phyloP scores from a whole-genome alignment of 140 eudicot genomes.

The Flaveria floridana region DNA sequence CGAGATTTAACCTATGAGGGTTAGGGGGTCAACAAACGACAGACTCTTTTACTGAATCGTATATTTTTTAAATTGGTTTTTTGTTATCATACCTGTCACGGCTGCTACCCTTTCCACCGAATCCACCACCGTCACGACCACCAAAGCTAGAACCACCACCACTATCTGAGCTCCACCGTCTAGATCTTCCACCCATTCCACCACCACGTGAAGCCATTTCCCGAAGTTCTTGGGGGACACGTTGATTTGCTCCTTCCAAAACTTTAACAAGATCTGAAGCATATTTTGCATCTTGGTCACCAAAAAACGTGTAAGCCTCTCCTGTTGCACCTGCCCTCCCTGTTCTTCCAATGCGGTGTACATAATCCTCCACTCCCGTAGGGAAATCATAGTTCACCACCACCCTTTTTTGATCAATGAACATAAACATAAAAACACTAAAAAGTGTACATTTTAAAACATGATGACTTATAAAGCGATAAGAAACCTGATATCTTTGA shows the following conservation, averaged over 20 bases:
- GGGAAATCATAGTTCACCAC: slow-evolving; percentile 94
- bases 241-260: slow-evolving; percentile 90
- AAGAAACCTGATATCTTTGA: slow-evolving; percentile 87
- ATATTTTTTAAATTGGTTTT: neutral
- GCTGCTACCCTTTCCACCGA: slow-evolving; percentile 53
- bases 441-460: neutral
- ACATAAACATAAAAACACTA: neutral
- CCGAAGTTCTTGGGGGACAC: slow-evolving; percentile 74
- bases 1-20: neutral
- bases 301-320: slow-evolving; percentile 74
- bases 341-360: slow-evolving; percentile 95
- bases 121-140: slow-evolving; percentile 51
- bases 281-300: slow-evolving; percentile 77
- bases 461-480: neutral
- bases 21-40: neutral
- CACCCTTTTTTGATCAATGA: slow-evolving; percentile 50
- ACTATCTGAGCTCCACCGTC: slow-evolving; percentile 68
- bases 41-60: neutral
- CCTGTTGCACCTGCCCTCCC: slow-evolving; percentile 99
- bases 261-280: slow-evolving; percentile 80
- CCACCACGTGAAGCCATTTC: slow-evolving; percentile 86
- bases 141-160: slow-evolving; percentile 48
- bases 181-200: slow-evolving; percentile 67
- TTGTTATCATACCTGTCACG: slow-evolving; percentile 53
- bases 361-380: slow-evolving; percentile 91